Percentiles rank a stretch among this genome's conserved stretches.
Conservation (phyloP, 1,139 yeast species). For the Debaryomycetaceae sp. region DNA sequence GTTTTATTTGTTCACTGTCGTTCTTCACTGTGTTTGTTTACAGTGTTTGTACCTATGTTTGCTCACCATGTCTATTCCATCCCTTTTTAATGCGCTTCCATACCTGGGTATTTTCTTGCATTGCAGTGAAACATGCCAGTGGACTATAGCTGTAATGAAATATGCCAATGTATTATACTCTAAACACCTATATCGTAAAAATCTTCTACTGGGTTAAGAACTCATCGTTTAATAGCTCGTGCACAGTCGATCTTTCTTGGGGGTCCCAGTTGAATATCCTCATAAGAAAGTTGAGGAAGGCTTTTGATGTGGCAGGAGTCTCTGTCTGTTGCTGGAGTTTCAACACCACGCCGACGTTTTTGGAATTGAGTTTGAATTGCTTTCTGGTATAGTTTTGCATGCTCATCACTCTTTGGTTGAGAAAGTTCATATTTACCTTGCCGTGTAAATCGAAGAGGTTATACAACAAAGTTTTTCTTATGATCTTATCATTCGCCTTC, state of each 20-base stretch:
- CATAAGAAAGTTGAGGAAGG: constrained; percentile 29
- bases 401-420: constrained; percentile 21
- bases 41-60: too few relatives aligned
- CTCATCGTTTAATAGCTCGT: constrained; percentile 40
- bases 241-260: constrained; percentile 37
- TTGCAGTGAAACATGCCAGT: not conserved
- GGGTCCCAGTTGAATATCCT: constrained; percentile 58
- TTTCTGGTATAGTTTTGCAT: constrained; percentile 16
- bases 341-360: constrained; percentile 40
- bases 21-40: too few relatives aligned
- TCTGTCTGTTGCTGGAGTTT: constrained; percentile 32
- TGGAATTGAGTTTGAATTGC: constrained; percentile 26
- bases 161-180: not conserved
- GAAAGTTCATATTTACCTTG: constrained; percentile 27
- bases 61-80: too few relatives aligned
- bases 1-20: too few relatives aligned
- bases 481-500: constrained; percentile 20
- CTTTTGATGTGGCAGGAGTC: constrained; percentile 10
- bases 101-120: not conserved
- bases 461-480: constrained; percentile 30
- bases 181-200: too few relatives aligned
- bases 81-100: not conserved
- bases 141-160: too few relatives aligned
- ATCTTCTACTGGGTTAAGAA: constrained; percentile 10
- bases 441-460: constrained; percentile 42